Evolutionary conservation across 345 rosid genomes (phyloP), one percentile per base, ranked within the genome.

Genomic region (Eucalyptus sp.): DNA sequence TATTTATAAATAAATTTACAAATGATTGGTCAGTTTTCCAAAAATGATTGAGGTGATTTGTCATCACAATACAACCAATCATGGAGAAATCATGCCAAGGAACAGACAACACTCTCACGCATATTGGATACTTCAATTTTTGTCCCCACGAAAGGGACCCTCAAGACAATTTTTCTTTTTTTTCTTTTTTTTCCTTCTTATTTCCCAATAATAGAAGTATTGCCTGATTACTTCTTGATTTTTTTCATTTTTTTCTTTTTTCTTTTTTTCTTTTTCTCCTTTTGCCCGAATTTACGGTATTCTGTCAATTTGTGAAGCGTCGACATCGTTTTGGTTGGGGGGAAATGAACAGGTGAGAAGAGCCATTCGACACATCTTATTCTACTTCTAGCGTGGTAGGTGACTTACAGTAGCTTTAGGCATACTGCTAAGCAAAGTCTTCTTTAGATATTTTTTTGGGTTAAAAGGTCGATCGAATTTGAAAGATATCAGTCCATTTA

Each of bases 171-270:
- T 76, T 14, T n/a, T n/a, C 3, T 5, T 24, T 56, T 24, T 24
- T 24, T 29, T 4, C 4, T 24, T 29, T 56, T 22, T n/a, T 64
- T 41, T 2, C 12, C 43, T 20, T 76, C 43, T 11, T 41, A 46
- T 1, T 76, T 76, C 27, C 48, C 2, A 76, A 37, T 10, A 41
- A 37, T 71, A 71, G 25, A 37, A 10, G 3, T 71, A 71, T 71
- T 10, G 80, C 80, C 80, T 1, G 81, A 18, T 68, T 3, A 33
- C 81, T 68, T 68, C 10, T 68, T 33, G 44, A 68, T 33, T 17
- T 68, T 41, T 31, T 33, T 60, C 0, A 0, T 24, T 8, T 16
- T 7, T n/a, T 14, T 3, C 1, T 14, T 7, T 7, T n/a, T 66
- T n/a, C 0, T 7, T 16, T 18, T 9, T 2, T 1, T 9, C 1